Evolutionary conservation across 1,139 yeast genomes (phyloP).

Genomic region (Sugiyamaella pinicola): DNA sequence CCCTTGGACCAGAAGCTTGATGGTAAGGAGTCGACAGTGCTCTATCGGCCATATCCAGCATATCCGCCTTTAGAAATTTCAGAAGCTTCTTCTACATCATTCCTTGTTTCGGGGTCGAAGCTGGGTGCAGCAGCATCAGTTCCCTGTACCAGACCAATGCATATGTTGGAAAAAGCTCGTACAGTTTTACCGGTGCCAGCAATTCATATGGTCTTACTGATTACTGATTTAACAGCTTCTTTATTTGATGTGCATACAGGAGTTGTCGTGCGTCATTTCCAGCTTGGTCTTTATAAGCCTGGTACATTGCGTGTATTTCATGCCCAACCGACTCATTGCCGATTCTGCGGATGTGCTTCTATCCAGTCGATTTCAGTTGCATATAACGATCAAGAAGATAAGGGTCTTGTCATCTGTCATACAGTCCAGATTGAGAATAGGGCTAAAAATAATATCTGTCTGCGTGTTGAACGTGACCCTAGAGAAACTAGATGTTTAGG

Average conservation of each 20-base stretch:
- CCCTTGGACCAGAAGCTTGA: background rate
- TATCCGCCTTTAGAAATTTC: constrained; percentile 12
- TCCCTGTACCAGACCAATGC: constrained; percentile 28
- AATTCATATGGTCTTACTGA: constrained; percentile 38
- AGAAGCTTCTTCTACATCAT: constrained; percentile 12
- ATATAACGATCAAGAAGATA: constrained; percentile 61
- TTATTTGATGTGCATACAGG: constrained; percentile 80
- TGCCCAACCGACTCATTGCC: constrained; percentile 83
- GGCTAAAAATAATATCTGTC: constrained; percentile 77
- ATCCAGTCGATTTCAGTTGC: constrained; percentile 69
- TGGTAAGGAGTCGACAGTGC: background rate
- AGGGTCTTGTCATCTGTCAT: constrained; percentile 64
- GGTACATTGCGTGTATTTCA: constrained; percentile 69
- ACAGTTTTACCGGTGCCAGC: constrained; percentile 37
- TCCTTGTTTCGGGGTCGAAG: constrained; percentile 7
- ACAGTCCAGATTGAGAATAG: constrained; percentile 71
- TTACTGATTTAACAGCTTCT: constrained; percentile 34
- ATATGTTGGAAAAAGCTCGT: constrained; percentile 25
- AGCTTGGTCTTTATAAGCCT: constrained; percentile 64
- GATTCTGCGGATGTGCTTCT: constrained; percentile 88
- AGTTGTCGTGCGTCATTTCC: constrained; percentile 54
- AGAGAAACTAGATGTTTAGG: constrained; percentile 89
- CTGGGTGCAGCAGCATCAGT: background rate
- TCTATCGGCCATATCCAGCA: constrained; percentile 10
- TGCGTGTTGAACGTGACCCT: constrained; percentile 89